Percentiles rank a stretch among this genome's conserved stretches.
Evolutionary conservation across 1,139 yeast species (phyloP).

Genomic region (Saccharomyces hybrid): DNA sequence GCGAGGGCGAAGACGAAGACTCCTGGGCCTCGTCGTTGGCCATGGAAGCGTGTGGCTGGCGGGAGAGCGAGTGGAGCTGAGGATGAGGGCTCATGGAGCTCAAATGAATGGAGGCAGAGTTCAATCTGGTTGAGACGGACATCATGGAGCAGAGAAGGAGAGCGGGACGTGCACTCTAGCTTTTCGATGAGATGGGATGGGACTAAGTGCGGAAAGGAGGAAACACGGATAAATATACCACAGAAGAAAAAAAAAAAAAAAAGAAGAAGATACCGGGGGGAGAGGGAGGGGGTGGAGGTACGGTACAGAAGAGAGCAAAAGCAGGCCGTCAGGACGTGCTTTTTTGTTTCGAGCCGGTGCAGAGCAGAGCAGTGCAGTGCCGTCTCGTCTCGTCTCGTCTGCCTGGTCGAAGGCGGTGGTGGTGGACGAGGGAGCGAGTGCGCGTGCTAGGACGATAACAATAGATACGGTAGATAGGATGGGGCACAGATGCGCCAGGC

Average conservation of each 20-base stretch:
- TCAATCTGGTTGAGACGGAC: slow-evolving; percentile 9
- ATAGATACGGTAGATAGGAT: neutral
- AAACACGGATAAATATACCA: neutral
- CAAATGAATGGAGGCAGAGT: slow-evolving; percentile 10
- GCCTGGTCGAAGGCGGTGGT: neutral
- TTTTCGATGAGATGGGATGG: neutral
- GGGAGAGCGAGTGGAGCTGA: slow-evolving; percentile 13
- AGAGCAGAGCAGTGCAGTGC: too few relatives aligned
- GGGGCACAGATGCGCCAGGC: neutral
- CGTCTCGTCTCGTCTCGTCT: too few relatives aligned
- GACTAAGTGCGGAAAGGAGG: neutral
- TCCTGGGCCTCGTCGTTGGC: neutral
- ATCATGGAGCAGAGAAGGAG: slow-evolving; percentile 7
- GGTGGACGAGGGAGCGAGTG: too few relatives aligned
- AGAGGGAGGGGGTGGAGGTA: neutral
- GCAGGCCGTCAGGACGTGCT: too few relatives aligned
- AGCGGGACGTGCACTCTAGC: neutral
- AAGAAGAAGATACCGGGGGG: neutral
- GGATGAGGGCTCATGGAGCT: slow-evolving; percentile 11
- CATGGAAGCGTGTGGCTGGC: slow-evolving; percentile 4
- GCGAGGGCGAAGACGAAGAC: neutral
- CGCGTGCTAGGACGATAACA: neutral
- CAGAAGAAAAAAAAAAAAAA: neutral
- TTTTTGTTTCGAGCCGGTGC: too few relatives aligned
- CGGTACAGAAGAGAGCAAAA: neutral